Evolutionary conservation across 306 rosid species (phyloP).

Genomic region (Cucurbita pepo): DNA sequence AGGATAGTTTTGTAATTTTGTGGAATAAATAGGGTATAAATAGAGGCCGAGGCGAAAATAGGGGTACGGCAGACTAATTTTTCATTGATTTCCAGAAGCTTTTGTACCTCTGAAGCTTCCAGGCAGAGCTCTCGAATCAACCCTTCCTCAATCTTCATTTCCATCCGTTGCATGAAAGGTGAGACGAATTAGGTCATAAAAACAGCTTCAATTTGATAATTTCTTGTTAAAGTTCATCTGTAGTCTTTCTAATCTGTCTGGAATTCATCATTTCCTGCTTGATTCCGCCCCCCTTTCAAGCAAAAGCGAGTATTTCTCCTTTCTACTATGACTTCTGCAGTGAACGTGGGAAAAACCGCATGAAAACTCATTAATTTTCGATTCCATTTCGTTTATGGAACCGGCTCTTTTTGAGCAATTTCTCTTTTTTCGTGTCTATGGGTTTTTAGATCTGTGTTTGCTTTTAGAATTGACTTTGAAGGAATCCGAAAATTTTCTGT

Average conservation of each 20-base stretch:
- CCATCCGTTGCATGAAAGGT: slow-evolving; percentile 4
- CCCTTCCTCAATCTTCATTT: neutral
- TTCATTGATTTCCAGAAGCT: neutral
- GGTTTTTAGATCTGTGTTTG: neutral
- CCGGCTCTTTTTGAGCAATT: neutral
- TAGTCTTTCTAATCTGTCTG: neutral
- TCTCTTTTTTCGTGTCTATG: neutral
- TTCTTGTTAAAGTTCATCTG: neutral
- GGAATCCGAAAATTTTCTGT: neutral
- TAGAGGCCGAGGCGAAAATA: neutral
- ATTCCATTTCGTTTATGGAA: neutral
- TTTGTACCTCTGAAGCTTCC: neutral
- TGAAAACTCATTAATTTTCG: neutral
- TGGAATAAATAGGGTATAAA: neutral
- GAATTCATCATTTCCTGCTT: neutral
- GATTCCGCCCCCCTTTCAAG: neutral
- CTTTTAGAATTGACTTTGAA: neutral
- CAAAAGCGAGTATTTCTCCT: neutral
- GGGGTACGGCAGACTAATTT: neutral
- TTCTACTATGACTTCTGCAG: neutral
- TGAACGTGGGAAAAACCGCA: neutral
- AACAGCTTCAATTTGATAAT: neutral
- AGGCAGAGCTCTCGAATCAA: neutral
- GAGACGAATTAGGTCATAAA: neutral
- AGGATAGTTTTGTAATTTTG: neutral